phyloP scores from a whole-genome alignment of 108 stramenopile species.

The Nitzschia inconspicua region DNA sequence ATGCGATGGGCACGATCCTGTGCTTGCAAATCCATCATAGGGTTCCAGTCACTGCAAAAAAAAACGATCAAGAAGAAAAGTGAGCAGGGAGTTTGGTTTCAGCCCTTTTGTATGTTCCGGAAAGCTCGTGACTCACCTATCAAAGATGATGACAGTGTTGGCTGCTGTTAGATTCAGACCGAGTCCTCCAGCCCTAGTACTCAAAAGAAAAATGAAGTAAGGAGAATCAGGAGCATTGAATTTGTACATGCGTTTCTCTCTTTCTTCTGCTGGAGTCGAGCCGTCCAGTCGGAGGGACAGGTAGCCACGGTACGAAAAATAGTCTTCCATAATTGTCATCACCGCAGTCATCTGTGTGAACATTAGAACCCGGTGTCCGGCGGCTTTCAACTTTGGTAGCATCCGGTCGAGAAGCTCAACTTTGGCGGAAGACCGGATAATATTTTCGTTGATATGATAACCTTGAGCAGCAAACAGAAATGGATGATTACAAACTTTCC shows the following conservation, averaged over 20 bases:
- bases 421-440: conserved; percentile 90
- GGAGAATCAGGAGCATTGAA: conserved; percentile 90
- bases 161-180: conserved; percentile 87
- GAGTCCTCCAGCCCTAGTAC: conserved; percentile 92
- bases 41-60: conserved; percentile 99
- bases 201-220: conserved; percentile 91
- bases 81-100: too few relatives aligned
- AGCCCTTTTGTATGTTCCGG: too few relatives aligned
- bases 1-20: conserved; percentile 98
- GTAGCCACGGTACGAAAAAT: conserved; percentile 74
- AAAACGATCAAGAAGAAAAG: too few relatives aligned
- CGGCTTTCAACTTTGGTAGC: conserved; percentile 84
- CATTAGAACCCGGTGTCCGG: conserved; percentile 92
- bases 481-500: conserved; percentile 92
- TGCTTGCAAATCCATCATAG: conserved; percentile 96
- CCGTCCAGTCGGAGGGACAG: conserved; percentile 84
- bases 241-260: conserved; percentile 93
- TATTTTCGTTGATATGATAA: conserved; percentile 70
- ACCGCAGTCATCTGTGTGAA: conserved; percentile 96
- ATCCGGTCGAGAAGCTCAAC: conserved; percentile 89
- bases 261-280: conserved; percentile 87
- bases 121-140: too few relatives aligned
- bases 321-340: conserved; percentile 94
- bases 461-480: conserved; percentile 80
- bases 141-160: conserved; percentile 96